phyloP scores from a whole-genome alignment of 768 basidiomycete species.

The Tephrocybe sp. region DNA sequence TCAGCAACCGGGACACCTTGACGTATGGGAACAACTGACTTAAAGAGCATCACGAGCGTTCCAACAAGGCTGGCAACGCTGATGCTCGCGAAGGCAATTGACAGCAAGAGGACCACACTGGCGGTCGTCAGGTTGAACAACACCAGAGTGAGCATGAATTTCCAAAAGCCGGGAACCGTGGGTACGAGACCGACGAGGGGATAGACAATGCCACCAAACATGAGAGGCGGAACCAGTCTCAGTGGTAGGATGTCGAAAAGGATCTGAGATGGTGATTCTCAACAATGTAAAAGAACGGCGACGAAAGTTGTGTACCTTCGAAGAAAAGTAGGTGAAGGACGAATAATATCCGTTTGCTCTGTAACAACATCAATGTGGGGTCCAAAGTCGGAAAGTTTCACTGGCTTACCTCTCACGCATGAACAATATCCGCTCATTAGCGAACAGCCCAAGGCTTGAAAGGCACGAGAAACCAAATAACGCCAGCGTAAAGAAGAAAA shows the following conservation, averaged over 20 bases:
- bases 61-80: conserved; percentile 94
- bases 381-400: not conserved
- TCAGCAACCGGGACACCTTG: conserved; percentile 3
- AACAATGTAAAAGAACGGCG: not conserved
- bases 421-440: conserved; percentile 93
- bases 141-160: conserved; percentile 94
- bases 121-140: conserved; percentile 97
- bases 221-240: conserved; percentile 90
- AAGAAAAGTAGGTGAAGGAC: conserved; percentile 93
- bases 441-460: conserved; percentile 90
- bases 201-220: conserved; percentile 96
- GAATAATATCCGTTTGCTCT: conserved; percentile 98
- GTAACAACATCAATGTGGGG: conserved; percentile 5
- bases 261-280: conserved; percentile 52
- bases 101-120: conserved; percentile 86
- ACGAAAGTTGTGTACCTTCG: conserved; percentile 57
- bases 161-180: conserved; percentile 91
- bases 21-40: conserved; percentile 54
- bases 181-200: conserved; percentile 94
- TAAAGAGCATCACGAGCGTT: conserved; percentile 96
- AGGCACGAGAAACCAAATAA: conserved; percentile 97
- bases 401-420: conserved; percentile 88
- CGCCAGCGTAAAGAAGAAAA: conserved; percentile 97
- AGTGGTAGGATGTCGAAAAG: conserved; percentile 96
- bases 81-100: conserved; percentile 83